Evolutionary conservation across 2,329 filamentous ascomycete species (phyloP), one percentile per base, ranked within the genome.

Genomic region (Scedosporium apiospermum): DNA sequence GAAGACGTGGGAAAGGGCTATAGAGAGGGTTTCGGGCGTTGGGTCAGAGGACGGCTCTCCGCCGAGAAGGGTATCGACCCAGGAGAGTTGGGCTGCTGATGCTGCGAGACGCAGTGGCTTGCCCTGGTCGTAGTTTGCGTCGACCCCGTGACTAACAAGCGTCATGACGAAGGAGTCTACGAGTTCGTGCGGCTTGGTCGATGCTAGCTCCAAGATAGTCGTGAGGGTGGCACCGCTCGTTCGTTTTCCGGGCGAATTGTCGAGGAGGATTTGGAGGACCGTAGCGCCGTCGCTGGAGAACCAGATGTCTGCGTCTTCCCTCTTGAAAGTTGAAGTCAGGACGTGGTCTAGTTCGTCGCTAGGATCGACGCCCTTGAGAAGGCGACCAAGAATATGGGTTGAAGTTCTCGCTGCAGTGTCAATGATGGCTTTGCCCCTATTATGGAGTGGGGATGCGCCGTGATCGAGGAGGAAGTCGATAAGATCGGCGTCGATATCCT

Each of bases 1-100:
- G 58, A 88, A 82, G 1, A 88, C 78, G 41, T 76, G 78, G 21
- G 82, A 80, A 61, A 88, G 82, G 0, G 82, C 82, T 63, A 77
- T 71, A 0, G 79, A 79, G 1, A 88, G 70, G 0, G 82, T 76
- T 55, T 78, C 75, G 1, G 78, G 74, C 4, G 76, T 78, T 0
- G 85, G 82, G 7, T 14, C n/a, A 2, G 53, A 21, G 6, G 9
- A 42, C 3, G 27, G 53, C 5, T 77, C 76, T 61, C 79, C 75
- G 4, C 74, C 71, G 5, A 88, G 73, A 23, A 88, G 74, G 57
- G 77, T 73, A 58, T 71, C 73, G 2, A 84, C 79, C 65, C 87
- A 77, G 12, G 75, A 73, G 4, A 75, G 69, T 58, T 84, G 78
- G 6, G 79, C 82, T 53, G 76, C 78, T 1, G 78, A 78, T 1